Evolutionary conservation across 352 stramenopile genomes (phyloP).

Genomic region (Blastocystis sp.): DNA sequence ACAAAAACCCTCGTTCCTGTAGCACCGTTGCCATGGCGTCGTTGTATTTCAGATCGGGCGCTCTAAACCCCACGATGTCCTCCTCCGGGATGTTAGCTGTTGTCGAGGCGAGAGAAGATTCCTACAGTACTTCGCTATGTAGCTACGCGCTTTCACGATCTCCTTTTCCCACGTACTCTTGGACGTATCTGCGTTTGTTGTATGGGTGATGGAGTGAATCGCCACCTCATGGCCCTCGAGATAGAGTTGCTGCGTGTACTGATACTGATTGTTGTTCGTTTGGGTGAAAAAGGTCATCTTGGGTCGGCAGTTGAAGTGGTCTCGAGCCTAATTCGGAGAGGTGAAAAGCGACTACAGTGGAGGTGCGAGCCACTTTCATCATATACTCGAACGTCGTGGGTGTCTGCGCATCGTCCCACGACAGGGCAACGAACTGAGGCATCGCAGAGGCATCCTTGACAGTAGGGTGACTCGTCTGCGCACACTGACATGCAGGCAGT

Average conservation of each 20-base stretch:
- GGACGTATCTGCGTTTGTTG: not conserved
- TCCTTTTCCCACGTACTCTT: constrained; percentile 21
- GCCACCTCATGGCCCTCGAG: constrained; percentile 38
- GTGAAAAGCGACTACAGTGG: not conserved
- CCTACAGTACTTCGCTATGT: not conserved
- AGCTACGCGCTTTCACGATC: constrained; percentile 33
- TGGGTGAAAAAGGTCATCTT: constrained; percentile 57
- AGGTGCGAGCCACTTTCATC: not conserved
- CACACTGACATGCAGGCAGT: not conserved
- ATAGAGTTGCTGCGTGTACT: constrained; percentile 47
- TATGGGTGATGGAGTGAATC: not conserved
- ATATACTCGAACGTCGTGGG: constrained; percentile 4
- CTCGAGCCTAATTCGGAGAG: not conserved
- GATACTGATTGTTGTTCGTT: constrained; percentile 56
- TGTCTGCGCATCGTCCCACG: constrained; percentile 44
- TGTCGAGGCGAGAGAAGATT: not conserved
- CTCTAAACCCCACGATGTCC: constrained; percentile 26
- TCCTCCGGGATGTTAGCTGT: constrained; percentile 10
- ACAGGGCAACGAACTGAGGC: constrained; percentile 30
- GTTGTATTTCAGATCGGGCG: constrained; percentile 55
- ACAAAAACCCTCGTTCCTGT: constrained; percentile 21
- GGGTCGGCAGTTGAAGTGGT: not conserved
- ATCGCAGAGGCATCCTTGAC: not conserved
- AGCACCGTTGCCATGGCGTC: constrained; percentile 11
- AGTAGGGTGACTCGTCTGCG: not conserved